phyloP scores from a whole-genome alignment of 331 rosid species.

The Pyrus hybrid region DNA sequence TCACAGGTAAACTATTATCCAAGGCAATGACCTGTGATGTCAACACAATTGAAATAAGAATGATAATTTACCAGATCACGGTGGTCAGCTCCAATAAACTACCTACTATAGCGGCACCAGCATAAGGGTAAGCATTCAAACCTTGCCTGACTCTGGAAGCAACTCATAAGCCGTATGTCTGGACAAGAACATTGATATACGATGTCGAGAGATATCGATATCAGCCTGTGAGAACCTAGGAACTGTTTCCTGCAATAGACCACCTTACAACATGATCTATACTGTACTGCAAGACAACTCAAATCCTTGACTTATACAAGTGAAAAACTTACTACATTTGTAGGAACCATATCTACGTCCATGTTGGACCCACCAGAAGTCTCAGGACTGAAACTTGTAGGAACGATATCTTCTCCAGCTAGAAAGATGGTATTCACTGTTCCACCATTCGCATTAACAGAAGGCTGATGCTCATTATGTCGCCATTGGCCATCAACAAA shows the following conservation, averaged over 20 bases:
- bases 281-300: conserved; percentile 14
- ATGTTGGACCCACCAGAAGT: conserved; percentile 59
- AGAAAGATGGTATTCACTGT: conserved; percentile 59
- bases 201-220: conserved; percentile 64
- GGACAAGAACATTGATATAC: conserved; percentile 69
- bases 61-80: not conserved
- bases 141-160: conserved; percentile 99
- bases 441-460: conserved; percentile 53
- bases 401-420: conserved; percentile 40
- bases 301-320: not conserved
- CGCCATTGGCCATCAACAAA: conserved; percentile 96
- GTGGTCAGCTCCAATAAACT: not conserved
- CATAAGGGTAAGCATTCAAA: conserved; percentile 45
- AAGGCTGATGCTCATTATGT: conserved; percentile 70
- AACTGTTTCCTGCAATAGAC: conserved; percentile 48
- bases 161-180: conserved; percentile 69
- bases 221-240: conserved; percentile 63
- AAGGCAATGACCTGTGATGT: conserved; percentile 68
- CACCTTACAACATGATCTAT: conserved; percentile 49
- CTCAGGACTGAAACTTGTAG: conserved; percentile 40
- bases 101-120: not conserved
- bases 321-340: conserved; percentile 42
- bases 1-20: conserved; percentile 81
- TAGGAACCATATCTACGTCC: conserved; percentile 74
- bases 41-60: conserved; percentile 11